A percentile compares a stretch with the other conserved stretches of the same genome.
Evolutionary conservation across 2,329 filamentous ascomycete species (phyloP).

Genomic region (Penicillium sp.): DNA sequence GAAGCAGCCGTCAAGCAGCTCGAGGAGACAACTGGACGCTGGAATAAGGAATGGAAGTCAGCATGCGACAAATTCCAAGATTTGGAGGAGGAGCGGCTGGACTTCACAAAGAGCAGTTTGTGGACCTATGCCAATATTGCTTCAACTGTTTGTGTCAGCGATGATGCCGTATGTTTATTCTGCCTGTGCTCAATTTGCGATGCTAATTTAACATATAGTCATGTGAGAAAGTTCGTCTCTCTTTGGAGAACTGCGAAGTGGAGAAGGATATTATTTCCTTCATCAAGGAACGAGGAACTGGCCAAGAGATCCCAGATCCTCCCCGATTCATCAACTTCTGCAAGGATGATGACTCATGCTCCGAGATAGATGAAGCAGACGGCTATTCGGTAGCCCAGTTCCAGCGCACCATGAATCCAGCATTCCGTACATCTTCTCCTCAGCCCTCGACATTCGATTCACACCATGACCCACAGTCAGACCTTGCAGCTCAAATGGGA

Average conservation of each 20-base stretch:
- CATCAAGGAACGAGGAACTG: constrained; percentile 84
- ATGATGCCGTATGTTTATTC: constrained; percentile 65
- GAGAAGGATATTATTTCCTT: constrained; percentile 90
- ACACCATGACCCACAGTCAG: constrained; percentile 80
- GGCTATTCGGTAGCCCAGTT: constrained; percentile 97
- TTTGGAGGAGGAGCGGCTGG: constrained; percentile 91
- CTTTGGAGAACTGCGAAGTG: constrained; percentile 92
- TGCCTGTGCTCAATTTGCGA: background rate
- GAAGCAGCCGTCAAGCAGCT: constrained; percentile 88
- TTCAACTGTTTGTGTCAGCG: constrained; percentile 95
- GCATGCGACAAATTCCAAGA: constrained; percentile 99
- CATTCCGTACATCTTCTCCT: constrained; percentile 92
- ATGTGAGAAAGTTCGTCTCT: constrained; percentile 92
- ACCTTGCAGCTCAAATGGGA: constrained; percentile 67
- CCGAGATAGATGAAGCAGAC: constrained; percentile 84
- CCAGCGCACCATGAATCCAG: constrained; percentile 89
- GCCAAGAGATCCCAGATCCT: constrained; percentile 94
- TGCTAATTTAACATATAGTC: constrained; percentile 49
- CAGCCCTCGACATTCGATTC: constrained; percentile 91
- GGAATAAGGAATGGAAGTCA: constrained; percentile 98
- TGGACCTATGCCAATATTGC: constrained; percentile 98
- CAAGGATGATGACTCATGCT: constrained; percentile 77
- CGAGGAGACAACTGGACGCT: constrained; percentile 90
- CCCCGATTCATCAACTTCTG: constrained; percentile 99
- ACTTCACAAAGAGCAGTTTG: constrained; percentile 95